Percentiles rank a stretch among this genome's conserved stretches.
Conservation (phyloP, 805 yeast species). For the Lachancea fermentati region DNA sequence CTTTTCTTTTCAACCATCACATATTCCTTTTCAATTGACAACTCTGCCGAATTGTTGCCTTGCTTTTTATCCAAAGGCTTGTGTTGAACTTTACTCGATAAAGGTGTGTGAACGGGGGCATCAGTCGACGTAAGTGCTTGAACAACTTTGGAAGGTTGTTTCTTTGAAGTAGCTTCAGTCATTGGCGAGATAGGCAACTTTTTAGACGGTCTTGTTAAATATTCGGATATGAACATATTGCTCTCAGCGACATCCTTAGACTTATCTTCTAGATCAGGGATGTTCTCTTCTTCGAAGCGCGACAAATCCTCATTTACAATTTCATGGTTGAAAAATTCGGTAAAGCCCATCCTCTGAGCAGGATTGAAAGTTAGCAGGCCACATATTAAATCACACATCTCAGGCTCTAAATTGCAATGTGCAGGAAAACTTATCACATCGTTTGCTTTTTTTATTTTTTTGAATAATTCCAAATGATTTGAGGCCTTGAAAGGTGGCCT, state of each 20-base stretch:
- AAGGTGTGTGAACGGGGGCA: not conserved
- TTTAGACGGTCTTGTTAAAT: slow-evolving; percentile 39
- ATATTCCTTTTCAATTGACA: slow-evolving; percentile 71
- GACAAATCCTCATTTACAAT: slow-evolving; percentile 51
- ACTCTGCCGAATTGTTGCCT: slow-evolving; percentile 4
- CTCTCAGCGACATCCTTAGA: slow-evolving; percentile 62
- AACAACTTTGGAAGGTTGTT: slow-evolving; percentile 13
- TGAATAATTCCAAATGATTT: slow-evolving; percentile 83
- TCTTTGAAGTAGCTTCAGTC: slow-evolving; percentile 6
- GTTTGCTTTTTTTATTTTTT: slow-evolving; percentile 76
- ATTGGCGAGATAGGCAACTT: slow-evolving; percentile 6
- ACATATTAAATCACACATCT: slow-evolving; percentile 64
- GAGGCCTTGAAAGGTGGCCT: slow-evolving; percentile 93
- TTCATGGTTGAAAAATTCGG: slow-evolving; percentile 77
- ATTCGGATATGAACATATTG: slow-evolving; percentile 77
- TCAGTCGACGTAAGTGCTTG: slow-evolving; percentile 5
- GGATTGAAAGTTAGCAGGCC: slow-evolving; percentile 79
- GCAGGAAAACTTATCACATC: slow-evolving; percentile 76
- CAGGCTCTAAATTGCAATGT: slow-evolving; percentile 55
- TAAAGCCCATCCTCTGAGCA: slow-evolving; percentile 79
- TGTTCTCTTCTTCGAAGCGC: slow-evolving; percentile 30
- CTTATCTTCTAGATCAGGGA: slow-evolving; percentile 56
- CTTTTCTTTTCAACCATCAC: slow-evolving; percentile 93
- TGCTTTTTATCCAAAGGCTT: slow-evolving; percentile 14
- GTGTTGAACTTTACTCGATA: slow-evolving; percentile 2